Conservation (phyloP, 2,329 filamentous ascomycete species). For the Pyrenophora graminea region DNA sequence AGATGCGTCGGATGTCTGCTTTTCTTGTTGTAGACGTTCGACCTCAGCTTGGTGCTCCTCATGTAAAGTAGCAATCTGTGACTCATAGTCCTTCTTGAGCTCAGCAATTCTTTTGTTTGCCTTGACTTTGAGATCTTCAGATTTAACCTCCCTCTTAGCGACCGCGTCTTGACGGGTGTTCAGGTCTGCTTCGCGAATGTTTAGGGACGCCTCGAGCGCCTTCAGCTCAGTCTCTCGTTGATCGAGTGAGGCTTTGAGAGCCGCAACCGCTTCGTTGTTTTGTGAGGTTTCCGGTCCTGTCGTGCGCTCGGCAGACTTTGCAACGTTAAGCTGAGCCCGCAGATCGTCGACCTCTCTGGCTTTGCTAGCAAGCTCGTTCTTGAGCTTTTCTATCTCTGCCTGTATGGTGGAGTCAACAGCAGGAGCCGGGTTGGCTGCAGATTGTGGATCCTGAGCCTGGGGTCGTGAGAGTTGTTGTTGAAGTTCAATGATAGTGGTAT, state of each 20-base stretch:
- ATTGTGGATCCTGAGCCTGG: conserved; percentile 22
- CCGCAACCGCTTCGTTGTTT: conserved; percentile 50
- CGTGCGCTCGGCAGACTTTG: conserved; percentile 12
- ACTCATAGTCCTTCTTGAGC: conserved; percentile 23
- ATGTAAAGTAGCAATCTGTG: conserved; percentile 51
- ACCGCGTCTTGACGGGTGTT: conserved; percentile 37
- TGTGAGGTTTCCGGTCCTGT: conserved; percentile 50
- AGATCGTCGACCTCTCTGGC: conserved; percentile 54
- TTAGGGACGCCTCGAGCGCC: conserved; percentile 52
- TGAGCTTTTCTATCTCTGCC: conserved; percentile 24
- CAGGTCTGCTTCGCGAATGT: conserved; percentile 50
- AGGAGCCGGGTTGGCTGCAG: conserved; percentile 13
- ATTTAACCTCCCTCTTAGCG: conserved; percentile 29
- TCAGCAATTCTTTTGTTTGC: conserved; percentile 70
- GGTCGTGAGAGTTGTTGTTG: conserved; percentile 40
- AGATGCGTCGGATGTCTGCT: conserved; percentile 1
- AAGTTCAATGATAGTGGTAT: conserved; percentile 44
- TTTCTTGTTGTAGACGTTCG: conserved; percentile 30
- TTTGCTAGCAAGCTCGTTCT: conserved; percentile 49
- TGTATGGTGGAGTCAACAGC: conserved; percentile 9
- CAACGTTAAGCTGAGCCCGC: conserved; percentile 42
- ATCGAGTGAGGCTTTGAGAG: conserved; percentile 40
- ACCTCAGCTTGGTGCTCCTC: conserved; percentile 46
- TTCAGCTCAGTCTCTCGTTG: conserved; percentile 33
- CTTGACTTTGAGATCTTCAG: conserved; percentile 51